Conservation (phyloP, 345 rosid genomes). For the Anastatica hierochuntica region DNA sequence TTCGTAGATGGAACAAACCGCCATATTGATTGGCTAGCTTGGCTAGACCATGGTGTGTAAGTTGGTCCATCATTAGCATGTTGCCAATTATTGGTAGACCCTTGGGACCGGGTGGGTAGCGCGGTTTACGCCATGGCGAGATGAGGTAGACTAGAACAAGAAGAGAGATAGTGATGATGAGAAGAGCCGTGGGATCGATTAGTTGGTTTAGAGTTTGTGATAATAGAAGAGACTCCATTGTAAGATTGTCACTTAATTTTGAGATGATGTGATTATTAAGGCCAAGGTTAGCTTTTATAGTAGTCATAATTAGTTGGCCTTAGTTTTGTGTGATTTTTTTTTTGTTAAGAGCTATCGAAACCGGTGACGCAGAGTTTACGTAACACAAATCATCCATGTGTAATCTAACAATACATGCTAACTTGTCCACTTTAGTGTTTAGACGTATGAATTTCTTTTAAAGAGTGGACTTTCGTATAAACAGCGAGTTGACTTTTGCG, state of each 20-base stretch:
- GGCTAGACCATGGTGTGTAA: constrained; percentile 80
- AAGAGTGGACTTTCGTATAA: neutral
- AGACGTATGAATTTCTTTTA: no score
- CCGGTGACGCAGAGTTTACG: no score
- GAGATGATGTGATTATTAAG: neutral
- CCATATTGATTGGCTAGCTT: constrained; percentile 53
- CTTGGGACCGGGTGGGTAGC: constrained; percentile 76
- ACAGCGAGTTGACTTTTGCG: constrained; percentile 14
- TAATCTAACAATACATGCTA: no score
- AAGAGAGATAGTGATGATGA: constrained; percentile 4
- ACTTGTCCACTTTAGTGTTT: neutral
- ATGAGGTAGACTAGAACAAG: constrained; percentile 22
- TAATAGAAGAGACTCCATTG: constrained; percentile 13
- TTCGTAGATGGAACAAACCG: constrained; percentile 57
- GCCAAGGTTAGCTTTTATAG: constrained; percentile 1
- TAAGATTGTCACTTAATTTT: neutral
- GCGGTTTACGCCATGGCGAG: constrained; percentile 32
- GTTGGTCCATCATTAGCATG: constrained; percentile 77
- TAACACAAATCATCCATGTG: no score
- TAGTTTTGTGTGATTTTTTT: no score
- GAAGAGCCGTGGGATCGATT: neutral
- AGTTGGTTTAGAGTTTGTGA: constrained; percentile 5
- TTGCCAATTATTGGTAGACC: constrained; percentile 74
- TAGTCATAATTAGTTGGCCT: no score
- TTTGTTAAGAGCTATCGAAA: no score